These are phyloP conservation scores for Dichotomopilus funicola DNA, from an alignment of 2,329 filamentous ascomycete genomes.

Conservation along the genomic window DNA sequence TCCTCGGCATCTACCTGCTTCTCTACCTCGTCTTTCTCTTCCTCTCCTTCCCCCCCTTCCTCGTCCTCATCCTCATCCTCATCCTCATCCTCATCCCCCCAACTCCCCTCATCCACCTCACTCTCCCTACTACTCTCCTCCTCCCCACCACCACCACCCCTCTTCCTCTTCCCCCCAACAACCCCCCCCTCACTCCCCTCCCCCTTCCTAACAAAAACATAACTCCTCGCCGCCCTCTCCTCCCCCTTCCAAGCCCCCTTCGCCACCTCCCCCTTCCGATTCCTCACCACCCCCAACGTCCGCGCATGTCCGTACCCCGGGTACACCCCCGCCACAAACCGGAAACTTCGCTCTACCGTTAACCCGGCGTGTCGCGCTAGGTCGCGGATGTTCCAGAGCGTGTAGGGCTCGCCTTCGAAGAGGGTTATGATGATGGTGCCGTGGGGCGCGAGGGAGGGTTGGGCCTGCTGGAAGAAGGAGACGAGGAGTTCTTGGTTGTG, in stretches of 20 bases:
- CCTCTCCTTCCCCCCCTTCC: neutral
- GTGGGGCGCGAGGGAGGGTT: slow-evolving; percentile 45
- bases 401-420: slow-evolving; percentile 92
- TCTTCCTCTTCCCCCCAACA: slow-evolving; percentile 22
- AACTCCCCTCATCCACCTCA: neutral
- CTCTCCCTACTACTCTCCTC: slow-evolving; percentile 16
- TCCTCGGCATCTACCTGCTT: neutral
- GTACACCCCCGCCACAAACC: slow-evolving; percentile 60
- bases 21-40: neutral
- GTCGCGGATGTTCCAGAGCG: slow-evolving; percentile 89
- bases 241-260: slow-evolving; percentile 47
- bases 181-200: slow-evolving; percentile 32
- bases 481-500: slow-evolving; percentile 79
- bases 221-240: slow-evolving; percentile 50
- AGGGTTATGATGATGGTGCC: slow-evolving; percentile 73
- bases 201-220: slow-evolving; percentile 55
- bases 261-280: slow-evolving; percentile 37
- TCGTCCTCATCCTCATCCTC: neutral
- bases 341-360: slow-evolving; percentile 62
- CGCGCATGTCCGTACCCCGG: slow-evolving; percentile 68
- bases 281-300: slow-evolving; percentile 60
- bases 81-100: neutral
- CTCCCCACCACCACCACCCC: slow-evolving; percentile 29
- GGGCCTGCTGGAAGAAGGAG: slow-evolving; percentile 55
- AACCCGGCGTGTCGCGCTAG: slow-evolving; percentile 72